These are phyloP conservation scores for Nematocida sp. DNA, from an alignment of 371 early-diverging fungal genomes.

Conservation along the genomic window DNA sequence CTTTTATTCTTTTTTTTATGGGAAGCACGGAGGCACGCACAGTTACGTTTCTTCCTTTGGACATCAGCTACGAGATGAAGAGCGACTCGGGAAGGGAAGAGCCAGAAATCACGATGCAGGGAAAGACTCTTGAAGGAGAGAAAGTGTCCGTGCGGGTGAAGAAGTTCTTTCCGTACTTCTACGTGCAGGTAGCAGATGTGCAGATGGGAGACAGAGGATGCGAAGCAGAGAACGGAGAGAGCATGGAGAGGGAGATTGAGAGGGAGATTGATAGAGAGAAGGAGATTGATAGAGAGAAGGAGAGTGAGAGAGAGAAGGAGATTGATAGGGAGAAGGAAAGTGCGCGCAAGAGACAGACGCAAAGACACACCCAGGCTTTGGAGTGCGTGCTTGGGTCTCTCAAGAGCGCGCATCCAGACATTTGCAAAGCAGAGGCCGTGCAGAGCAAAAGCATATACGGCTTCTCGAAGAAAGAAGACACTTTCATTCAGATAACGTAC, in stretches of 20 bases:
- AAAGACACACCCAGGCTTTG: no score
- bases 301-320: no score
- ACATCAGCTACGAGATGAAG: conserved; percentile 6
- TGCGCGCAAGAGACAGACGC: no score
- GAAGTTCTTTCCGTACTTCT: conserved; percentile 86
- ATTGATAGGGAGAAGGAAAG: no score
- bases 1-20: neutral
- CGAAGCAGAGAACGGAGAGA: conserved; percentile 66
- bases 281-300: conserved; percentile 16
- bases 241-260: conserved; percentile 68
- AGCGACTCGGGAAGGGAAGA: neutral
- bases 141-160: conserved; percentile 80
- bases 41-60: conserved; percentile 29
- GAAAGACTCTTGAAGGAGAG: conserved; percentile 68
- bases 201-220: conserved; percentile 68
- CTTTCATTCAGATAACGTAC: conserved; percentile 66
- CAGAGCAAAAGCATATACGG: conserved; percentile 74
- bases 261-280: no score
- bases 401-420: no score
- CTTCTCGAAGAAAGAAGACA: conserved; percentile 50
- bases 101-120: conserved; percentile 57
- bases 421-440: conserved; percentile 67
- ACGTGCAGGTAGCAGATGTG: conserved; percentile 68
- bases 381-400: no score
- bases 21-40: neutral